phyloP scores from a whole-genome alignment of 1,284 basidiomycete species.

The Malassezia restricta region DNA sequence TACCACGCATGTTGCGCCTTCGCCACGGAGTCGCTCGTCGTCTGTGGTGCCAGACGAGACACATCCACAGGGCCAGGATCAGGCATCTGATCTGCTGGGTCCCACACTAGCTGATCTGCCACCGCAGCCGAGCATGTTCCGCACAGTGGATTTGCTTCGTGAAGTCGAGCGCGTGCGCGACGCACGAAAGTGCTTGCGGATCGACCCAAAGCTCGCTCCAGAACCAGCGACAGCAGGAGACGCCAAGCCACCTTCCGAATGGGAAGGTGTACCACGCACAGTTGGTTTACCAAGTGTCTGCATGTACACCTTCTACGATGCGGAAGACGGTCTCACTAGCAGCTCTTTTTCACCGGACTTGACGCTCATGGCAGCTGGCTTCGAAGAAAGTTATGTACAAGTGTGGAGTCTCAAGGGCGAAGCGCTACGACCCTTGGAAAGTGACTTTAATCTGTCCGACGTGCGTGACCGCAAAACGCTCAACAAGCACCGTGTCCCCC shows the following conservation, averaged over 20 bases:
- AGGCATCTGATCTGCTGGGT: constrained; percentile 37
- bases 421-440: constrained; percentile 63
- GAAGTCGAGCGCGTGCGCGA: constrained; percentile 85
- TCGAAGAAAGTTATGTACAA: constrained; percentile 86
- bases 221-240: constrained; percentile 11
- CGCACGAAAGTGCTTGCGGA: constrained; percentile 49
- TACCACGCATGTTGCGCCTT: background rate
- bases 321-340: constrained; percentile 56
- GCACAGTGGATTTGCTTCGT: constrained; percentile 72
- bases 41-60: constrained; percentile 1
- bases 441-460: constrained; percentile 59
- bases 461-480: constrained; percentile 53
- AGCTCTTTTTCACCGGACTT: constrained; percentile 72
- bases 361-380: constrained; percentile 88
- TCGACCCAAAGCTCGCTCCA: constrained; percentile 43
- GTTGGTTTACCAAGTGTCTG: constrained; percentile 42
- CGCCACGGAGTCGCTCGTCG: background rate
- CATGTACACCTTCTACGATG: constrained; percentile 44
- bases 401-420: constrained; percentile 92
- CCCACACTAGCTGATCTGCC: constrained; percentile 64
- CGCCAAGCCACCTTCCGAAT: constrained; percentile 1
- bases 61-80: background rate
- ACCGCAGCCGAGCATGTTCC: constrained; percentile 65
- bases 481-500: constrained; percentile 23
- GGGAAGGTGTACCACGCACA: constrained; percentile 19